Evolutionary conservation across 306 rosid genomes (phyloP).

Genomic region (Fragaria iinumae): DNA sequence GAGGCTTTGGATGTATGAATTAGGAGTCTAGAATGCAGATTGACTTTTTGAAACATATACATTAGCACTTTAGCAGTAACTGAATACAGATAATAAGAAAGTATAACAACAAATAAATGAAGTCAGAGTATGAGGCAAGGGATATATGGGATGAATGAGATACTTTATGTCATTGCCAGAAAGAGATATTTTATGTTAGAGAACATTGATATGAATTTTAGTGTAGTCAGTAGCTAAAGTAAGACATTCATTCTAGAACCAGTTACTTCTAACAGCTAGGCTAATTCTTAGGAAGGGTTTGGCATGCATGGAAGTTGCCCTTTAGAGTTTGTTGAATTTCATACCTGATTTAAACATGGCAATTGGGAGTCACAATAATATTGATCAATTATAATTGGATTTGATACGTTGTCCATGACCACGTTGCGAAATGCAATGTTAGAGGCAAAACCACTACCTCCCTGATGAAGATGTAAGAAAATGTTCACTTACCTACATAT

Average conservation of each 20-base stretch:
- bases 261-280: neutral
- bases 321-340: neutral
- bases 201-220: neutral
- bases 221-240: neutral
- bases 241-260: neutral
- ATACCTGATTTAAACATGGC: slow-evolving; percentile 80
- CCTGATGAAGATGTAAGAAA: slow-evolving; percentile 43
- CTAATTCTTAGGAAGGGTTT: neutral
- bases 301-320: neutral
- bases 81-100: neutral
- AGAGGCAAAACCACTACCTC: slow-evolving; percentile 69
- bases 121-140: neutral
- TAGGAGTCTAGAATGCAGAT: neutral
- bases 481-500: neutral
- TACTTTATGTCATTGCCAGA: neutral
- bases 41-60: neutral
- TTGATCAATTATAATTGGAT: slow-evolving; percentile 84
- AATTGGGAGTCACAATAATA: slow-evolving; percentile 72
- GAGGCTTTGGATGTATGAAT: neutral
- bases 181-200: neutral
- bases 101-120: neutral
- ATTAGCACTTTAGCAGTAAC: neutral
- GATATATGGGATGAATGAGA: neutral
- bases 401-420: slow-evolving; percentile 74
- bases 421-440: slow-evolving; percentile 63